These are phyloP conservation scores for Wickerhamomyces tratensis DNA, from an alignment of 805 yeast species.

Conservation along the genomic window DNA sequence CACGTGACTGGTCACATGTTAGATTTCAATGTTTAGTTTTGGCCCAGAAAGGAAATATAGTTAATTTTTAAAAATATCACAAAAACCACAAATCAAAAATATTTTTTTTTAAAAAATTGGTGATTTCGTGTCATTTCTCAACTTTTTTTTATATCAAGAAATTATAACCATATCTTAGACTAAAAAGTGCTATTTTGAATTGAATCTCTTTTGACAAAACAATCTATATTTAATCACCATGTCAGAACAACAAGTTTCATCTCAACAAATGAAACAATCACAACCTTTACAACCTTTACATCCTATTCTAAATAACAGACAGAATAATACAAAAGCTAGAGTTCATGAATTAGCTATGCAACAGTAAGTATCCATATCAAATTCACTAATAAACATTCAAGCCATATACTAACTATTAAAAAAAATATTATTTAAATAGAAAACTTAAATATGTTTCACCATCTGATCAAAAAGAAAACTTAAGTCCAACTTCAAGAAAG, in stretches of 20 bases:
- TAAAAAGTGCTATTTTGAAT: too few species aligned
- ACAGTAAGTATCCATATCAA: slow-evolving; percentile 12
- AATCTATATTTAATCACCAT: too few species aligned
- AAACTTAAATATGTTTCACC: slow-evolving; percentile 20
- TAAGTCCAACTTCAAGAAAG: slow-evolving; percentile 21
- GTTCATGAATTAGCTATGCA: slow-evolving; percentile 17
- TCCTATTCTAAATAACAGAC: slow-evolving; percentile 18
- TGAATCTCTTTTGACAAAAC: too few species aligned
- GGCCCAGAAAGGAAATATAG: slow-evolving; percentile 8
- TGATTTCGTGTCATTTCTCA: too few species aligned
- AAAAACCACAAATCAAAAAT: slow-evolving; percentile 22
- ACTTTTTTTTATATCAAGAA: too few species aligned
- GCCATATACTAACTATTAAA: too few species aligned
- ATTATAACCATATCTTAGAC: too few species aligned
- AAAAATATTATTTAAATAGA: slow-evolving; percentile 4
- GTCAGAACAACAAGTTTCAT: too few species aligned
- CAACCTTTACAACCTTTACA: slow-evolving; percentile 15
- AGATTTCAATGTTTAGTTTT: not conserved
- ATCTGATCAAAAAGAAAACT: slow-evolving; percentile 18
- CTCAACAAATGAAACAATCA: not conserved
- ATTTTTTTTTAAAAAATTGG: too few species aligned
- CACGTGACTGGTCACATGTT: too few species aligned
- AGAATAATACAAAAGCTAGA: slow-evolving; percentile 18
- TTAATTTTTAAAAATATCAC: slow-evolving; percentile 5
- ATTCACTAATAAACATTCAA: too few species aligned